Evolutionary conservation across 345 rosid genomes (phyloP), one percentile per base, ranked within the genome.

Genomic region (Euclidium syriacum): DNA sequence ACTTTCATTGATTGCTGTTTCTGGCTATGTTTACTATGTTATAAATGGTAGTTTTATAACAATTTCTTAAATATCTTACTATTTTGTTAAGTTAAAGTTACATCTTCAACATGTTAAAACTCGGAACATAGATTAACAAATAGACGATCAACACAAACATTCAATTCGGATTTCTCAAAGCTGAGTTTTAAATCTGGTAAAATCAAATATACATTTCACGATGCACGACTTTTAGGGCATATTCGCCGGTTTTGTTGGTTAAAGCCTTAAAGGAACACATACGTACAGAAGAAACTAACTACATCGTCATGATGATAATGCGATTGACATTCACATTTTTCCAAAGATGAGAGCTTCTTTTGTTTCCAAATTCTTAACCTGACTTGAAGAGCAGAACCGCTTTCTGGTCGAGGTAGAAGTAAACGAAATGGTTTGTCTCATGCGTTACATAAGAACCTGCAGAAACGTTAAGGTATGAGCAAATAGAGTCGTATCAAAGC

Each of bases 401-500:
- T 73, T 85, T 92, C 74, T 92, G 91, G 59, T 89, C 98, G 68
- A 89, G 79, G 72, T 89, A 89, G 79, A 92, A 92, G 77, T 92
- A 92, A 25, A 92, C 87, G 52, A 92, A 89, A 83, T 85, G 94
- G 81, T 92, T 86, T 18, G 98, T 92, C 80, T 92, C 98, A 6
- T 92, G 98, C 14, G 98, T 92, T 64, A 91, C 98, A 14, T 91
- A 89, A 19, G 98, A 91, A 58, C 98, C 98, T 91, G 85, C 35
- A 52, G 17, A 12, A 25, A 59, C 14, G 14, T 34, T 18, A 19
- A 58, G 12, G 44, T 52, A 22, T 27, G 8, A 49, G 29, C 51
- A 18, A 29, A 15, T 35, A 9, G 47, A 49, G 55, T 33, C 32
- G 11, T 8, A 26, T 17, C 14, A 2, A 44, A 25, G 42, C 33